Conservation (phyloP, 441 rosid species). For the Mallotus japonicus region DNA sequence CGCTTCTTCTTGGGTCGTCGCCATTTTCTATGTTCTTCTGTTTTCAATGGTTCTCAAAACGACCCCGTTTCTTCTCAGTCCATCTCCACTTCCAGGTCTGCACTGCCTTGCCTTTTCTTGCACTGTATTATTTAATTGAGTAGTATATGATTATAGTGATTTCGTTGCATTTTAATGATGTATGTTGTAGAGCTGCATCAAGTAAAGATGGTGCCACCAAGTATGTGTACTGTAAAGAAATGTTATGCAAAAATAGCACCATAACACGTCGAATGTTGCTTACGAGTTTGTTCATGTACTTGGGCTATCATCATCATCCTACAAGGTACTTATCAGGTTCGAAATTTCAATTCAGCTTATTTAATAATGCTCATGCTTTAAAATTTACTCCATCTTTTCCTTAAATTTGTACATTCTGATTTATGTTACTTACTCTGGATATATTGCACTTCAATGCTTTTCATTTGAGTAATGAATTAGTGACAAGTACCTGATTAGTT, state of each 20-base stretch:
- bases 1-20: conserved; percentile 55
- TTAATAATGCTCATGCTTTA: not conserved
- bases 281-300: conserved; percentile 53
- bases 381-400: not conserved
- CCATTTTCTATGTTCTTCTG: conserved; percentile 46
- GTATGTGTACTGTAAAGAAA: no score
- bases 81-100: conserved; percentile 42
- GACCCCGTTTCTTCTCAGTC: conserved; percentile 33
- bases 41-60: not conserved
- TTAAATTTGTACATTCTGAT: no score
- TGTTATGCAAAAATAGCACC: no score
- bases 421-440: no score
- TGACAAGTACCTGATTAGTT: no score
- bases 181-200: conserved; percentile 24
- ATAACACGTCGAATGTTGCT: conserved; percentile 53
- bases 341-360: conserved; percentile 47
- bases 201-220: conserved; percentile 28
- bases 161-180: conserved; percentile 1
- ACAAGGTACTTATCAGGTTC: conserved; percentile 96
- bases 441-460: no score
- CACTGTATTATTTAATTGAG: no score
- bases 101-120: not conserved
- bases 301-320: conserved; percentile 46
- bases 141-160: no score
- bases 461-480: no score